phyloP scores from a whole-genome alignment of 192 early-diverging fungal species.

The Podila minutissima region DNA sequence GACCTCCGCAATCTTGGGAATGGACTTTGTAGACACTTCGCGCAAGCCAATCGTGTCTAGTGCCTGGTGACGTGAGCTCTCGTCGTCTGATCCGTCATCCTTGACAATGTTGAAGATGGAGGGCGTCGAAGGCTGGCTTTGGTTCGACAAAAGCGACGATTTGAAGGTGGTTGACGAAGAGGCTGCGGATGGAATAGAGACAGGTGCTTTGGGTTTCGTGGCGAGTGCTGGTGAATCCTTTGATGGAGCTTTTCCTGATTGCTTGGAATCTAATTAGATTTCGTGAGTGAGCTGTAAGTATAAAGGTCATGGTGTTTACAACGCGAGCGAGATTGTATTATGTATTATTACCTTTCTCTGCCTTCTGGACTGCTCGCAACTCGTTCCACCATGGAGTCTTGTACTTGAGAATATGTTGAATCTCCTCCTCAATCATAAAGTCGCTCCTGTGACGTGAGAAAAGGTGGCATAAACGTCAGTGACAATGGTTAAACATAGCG shows the following conservation, averaged over 20 bases:
- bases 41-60: conserved; percentile 14
- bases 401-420: conserved; percentile 76
- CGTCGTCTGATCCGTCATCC: conserved; percentile 13
- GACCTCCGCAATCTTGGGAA: not conserved
- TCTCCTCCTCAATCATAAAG: conserved; percentile 88
- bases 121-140: conserved; percentile 17
- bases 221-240: not conserved
- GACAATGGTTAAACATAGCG: not conserved
- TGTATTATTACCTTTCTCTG: conserved; percentile 41
- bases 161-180: conserved; percentile 8
- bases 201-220: not conserved
- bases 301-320: not conserved
- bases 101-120: conserved; percentile 55
- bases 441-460: conserved; percentile 63
- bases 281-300: too few species aligned
- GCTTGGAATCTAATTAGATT: too few species aligned
- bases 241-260: not conserved
- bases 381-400: conserved; percentile 73
- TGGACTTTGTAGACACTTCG: conserved; percentile 26
- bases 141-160: conserved; percentile 13
- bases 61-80: not conserved
- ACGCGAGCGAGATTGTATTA: not conserved
- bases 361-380: conserved; percentile 73
- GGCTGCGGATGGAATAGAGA: not conserved
- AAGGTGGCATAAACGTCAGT: not conserved